Percentiles rank a stretch among this genome's conserved stretches.
Conservation (phyloP, 495 filamentous ascomycete species). For the Jackrogersella minutella region DNA sequence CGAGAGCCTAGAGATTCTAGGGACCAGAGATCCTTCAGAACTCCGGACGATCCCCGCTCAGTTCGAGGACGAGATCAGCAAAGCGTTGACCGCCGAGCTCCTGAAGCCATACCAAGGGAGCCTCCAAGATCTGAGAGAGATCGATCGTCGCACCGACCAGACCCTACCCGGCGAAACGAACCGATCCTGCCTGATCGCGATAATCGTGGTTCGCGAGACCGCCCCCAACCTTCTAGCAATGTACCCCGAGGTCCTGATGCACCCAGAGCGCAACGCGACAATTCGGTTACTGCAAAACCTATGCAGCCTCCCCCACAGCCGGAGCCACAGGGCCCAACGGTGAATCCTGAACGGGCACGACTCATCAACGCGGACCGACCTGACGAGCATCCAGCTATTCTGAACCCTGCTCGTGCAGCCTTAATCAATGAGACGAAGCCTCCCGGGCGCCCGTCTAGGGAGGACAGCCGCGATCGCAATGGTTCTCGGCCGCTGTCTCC, state of each 20-base stretch:
- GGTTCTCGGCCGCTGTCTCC: constrained; percentile 61
- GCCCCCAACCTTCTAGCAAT: constrained; percentile 29
- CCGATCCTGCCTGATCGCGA: constrained; percentile 51
- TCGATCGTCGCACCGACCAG: constrained; percentile 44
- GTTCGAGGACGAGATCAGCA: constrained; percentile 37
- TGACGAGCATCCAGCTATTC: constrained; percentile 43
- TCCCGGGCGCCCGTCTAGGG: constrained; percentile 50
- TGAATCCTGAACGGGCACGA: constrained; percentile 55
- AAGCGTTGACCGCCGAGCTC: constrained; percentile 41
- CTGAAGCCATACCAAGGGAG: constrained; percentile 40
- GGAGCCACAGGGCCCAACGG: constrained; percentile 51
- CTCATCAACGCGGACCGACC: constrained; percentile 51
- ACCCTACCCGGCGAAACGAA: constrained; percentile 47
- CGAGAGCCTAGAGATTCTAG: constrained; percentile 51
- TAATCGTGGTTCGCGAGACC: constrained; percentile 47
- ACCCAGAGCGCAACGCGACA: constrained; percentile 45
- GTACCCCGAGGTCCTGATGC: constrained; percentile 45
- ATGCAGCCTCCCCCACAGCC: constrained; percentile 43
- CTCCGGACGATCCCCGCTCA: constrained; percentile 47
- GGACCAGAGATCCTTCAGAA: constrained; percentile 45
- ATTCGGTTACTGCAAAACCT: constrained; percentile 35
- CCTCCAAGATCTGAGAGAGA: constrained; percentile 44
- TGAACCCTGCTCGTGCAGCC: constrained; percentile 68
- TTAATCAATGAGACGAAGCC: constrained; percentile 54
- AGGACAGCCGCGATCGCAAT: constrained; percentile 54